phyloP scores from a whole-genome alignment of 768 basidiomycete species.

The Tricholoma matsutake region DNA sequence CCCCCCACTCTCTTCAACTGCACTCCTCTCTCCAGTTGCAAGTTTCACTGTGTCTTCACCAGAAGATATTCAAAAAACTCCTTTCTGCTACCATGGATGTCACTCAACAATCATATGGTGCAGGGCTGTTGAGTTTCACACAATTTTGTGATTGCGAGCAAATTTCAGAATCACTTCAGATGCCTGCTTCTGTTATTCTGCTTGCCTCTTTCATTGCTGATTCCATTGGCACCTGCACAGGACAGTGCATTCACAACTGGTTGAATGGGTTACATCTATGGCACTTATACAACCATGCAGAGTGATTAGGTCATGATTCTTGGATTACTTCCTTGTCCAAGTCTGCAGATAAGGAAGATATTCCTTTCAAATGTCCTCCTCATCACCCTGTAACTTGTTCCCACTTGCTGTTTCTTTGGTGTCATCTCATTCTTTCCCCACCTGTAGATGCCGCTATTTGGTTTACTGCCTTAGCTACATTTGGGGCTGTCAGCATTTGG shows the following conservation, averaged over 20 bases:
- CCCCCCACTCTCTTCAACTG: not conserved
- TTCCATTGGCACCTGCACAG: no score
- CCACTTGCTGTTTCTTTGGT: constrained; percentile 6
- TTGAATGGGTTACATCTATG: no score
- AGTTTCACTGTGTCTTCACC: not conserved
- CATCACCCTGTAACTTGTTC: constrained; percentile 7
- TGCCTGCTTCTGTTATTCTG: constrained; percentile 22
- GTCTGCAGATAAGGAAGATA: constrained; percentile 9
- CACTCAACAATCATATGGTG: constrained; percentile 25
- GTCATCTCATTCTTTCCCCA: not conserved
- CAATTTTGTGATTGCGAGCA: constrained; percentile 18
- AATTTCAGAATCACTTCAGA: constrained; percentile 18
- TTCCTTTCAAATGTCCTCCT: constrained; percentile 6
- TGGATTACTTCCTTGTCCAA: constrained; percentile 7
- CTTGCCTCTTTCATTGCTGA: no score
- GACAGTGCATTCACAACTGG: no score
- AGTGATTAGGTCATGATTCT: constrained; percentile 13
- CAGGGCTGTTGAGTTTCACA: no score
- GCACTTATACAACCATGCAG: no score
- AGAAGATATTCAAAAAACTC: no score
- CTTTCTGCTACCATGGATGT: constrained; percentile 25
- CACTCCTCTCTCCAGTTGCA: not conserved
- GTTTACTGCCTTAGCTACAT: constrained; percentile 11
- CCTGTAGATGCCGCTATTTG: constrained; percentile 13
- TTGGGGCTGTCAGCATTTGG: constrained; percentile 5